Conservation (phyloP, 2,329 filamentous ascomycete genomes). For the Trichophyton benhamiae region DNA sequence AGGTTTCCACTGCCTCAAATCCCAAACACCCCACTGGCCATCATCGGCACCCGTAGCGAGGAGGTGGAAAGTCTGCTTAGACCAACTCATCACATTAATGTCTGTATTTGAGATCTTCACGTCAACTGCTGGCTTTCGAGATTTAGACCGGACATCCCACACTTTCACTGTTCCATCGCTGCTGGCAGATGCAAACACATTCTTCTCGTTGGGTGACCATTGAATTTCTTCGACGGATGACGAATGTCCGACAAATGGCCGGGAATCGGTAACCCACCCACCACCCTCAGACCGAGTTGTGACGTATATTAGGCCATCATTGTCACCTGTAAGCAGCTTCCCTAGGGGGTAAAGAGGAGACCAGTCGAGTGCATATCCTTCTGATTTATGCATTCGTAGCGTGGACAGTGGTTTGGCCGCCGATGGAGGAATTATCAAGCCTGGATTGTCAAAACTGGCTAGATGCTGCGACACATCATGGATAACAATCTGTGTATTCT, state of each 20-base stretch:
- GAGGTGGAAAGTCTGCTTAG: constrained; percentile 71
- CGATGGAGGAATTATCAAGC: constrained; percentile 62
- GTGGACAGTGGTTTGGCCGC: constrained; percentile 83
- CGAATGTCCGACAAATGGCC: constrained; percentile 71
- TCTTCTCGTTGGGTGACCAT: constrained; percentile 87
- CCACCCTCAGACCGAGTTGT: constrained; percentile 80
- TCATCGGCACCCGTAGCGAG: constrained; percentile 88
- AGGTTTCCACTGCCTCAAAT: constrained; percentile 87
- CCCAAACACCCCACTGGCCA: constrained; percentile 91
- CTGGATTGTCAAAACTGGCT: constrained; percentile 77
- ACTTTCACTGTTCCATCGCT: constrained; percentile 90
- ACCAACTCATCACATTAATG: constrained; percentile 97
- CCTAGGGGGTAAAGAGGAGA: constrained; percentile 68
- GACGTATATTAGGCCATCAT: constrained; percentile 75
- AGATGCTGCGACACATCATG: constrained; percentile 90
- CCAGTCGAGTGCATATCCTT: constrained; percentile 98
- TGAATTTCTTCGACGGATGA: constrained; percentile 88
- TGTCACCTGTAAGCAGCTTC: constrained; percentile 84
- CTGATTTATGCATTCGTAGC: constrained; percentile 77
- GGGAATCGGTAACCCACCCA: constrained; percentile 75
- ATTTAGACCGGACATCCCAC: constrained; percentile 90
- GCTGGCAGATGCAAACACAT: constrained; percentile 88
- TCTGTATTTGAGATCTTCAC: constrained; percentile 74
- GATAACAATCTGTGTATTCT: constrained; percentile 77
- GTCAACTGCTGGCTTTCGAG: constrained; percentile 71